These are phyloP conservation scores for Xylaria sp. DNA, from an alignment of 2,329 filamentous ascomycete genomes.

Conservation along the genomic window DNA sequence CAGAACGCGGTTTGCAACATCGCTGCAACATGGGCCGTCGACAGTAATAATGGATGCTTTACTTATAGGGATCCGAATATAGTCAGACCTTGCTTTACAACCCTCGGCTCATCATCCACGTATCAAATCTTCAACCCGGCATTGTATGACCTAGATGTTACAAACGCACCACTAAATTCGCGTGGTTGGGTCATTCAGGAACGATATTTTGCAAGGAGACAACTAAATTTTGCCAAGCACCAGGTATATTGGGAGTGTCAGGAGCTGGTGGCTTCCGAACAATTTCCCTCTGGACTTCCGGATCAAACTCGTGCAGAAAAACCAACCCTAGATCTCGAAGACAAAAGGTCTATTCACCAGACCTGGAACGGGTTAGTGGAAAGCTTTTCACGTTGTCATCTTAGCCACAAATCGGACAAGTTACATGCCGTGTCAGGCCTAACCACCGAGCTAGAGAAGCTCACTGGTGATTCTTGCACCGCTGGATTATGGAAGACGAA, in stretches of 20 bases:
- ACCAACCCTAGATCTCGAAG: neutral
- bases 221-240: conserved; percentile 20
- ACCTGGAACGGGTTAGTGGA: neutral
- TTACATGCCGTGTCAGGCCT: neutral
- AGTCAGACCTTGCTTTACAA: neutral
- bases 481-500: neutral
- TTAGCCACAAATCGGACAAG: neutral
- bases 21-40: neutral
- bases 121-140: neutral
- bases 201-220: conserved; percentile 17
- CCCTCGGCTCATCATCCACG: neutral
- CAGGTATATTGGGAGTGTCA: conserved; percentile 26
- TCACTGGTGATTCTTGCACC: neutral
- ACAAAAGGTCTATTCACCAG: neutral
- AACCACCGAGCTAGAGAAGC: neutral
- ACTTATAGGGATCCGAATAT: neutral
- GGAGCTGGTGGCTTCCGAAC: conserved; percentile 4
- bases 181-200: conserved; percentile 29
- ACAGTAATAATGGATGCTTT: neutral
- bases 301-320: neutral
- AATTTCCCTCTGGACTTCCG: neutral
- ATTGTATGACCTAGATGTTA: neutral
- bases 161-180: neutral
- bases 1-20: neutral
- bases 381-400: neutral